Evolutionary conservation across 2,329 filamentous ascomycete species (phyloP).

Genomic region (Penicillium sp.): DNA sequence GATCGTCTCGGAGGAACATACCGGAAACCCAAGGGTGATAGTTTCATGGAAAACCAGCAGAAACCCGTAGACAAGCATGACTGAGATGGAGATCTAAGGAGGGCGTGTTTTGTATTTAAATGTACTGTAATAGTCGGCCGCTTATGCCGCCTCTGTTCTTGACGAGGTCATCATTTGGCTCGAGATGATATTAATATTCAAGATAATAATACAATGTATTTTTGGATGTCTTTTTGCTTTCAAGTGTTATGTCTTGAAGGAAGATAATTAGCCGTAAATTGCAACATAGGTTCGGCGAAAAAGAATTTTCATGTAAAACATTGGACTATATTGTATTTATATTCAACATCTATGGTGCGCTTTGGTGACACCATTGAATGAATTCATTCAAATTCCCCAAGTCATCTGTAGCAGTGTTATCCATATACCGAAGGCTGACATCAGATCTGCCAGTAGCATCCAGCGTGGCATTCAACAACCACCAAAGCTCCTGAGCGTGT

Average conservation of each 20-base stretch:
- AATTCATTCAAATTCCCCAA: conserved; percentile 34
- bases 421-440: conserved; percentile 25
- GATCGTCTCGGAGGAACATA: conserved; percentile 77
- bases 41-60: conserved; percentile 14
- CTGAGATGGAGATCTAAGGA: background rate
- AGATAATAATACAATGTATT: background rate
- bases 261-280: background rate
- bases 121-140: background rate
- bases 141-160: background rate
- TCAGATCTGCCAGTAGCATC: conserved; percentile 19
- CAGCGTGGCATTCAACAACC: conserved; percentile 30
- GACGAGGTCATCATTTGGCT: background rate
- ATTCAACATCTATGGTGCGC: background rate
- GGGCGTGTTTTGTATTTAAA: background rate
- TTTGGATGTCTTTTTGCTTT: background rate
- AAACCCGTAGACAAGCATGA: conserved; percentile 6
- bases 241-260: background rate
- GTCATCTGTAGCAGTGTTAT: conserved; percentile 32
- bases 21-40: conserved; percentile 20
- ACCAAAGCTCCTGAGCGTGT: conserved; percentile 35
- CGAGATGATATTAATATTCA: background rate
- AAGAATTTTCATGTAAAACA: background rate
- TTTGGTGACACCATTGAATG: conserved; percentile 26
- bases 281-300: no score
- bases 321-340: conserved; percentile 7